Evolutionary conservation across 805 yeast species (phyloP), one percentile per base, ranked within the genome.

Genomic region (Ogataea trehaloabstinens): DNA sequence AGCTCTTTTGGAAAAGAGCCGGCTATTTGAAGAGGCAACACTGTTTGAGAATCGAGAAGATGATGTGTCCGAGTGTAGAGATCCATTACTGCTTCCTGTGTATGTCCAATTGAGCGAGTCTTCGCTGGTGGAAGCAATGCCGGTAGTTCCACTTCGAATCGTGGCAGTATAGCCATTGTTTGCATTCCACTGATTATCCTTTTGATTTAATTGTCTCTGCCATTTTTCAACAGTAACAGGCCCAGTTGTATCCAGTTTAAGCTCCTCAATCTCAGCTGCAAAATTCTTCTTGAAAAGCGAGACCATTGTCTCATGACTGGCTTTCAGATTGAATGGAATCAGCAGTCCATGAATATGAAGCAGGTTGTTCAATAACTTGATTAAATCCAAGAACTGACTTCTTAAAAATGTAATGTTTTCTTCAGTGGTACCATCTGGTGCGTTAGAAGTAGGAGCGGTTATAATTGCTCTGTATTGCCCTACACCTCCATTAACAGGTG

Each of bases 401-500:
- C 55, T 66, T 56, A 72, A 66, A 10, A 48, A 47, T 21, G 31
- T 18, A 8, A 57, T 52, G 35, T 56, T 46, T 11, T 37, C 33
- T n/a, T 46, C 52, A 8, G 45, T 48, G n/a, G 49, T 39, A 17
- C 48, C 56, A 27, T 22, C 60, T 55, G 24, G 36, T 19, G 24
- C 28, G 13, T 19, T n/a, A 3, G 52, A 53, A 37, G 64, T 58
- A 19, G 59, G 63, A 6, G 59, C 61, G 34, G 70, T 72, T 25
- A 59, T 61, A 56, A 88, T 86, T 2, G 74, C 74, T 39, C 90
- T 71, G 62, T 85, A 88, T 56, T 84, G 88, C 2, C 87, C 85
- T 46, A 88, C 85, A 41, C 96, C 96, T 24, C 96, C 96, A 57
- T 88, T 88, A 5, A 88, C 91, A 3, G 96, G 96, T 0, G 96